Base-by-base conservation (phyloP, 2,329 filamentous ascomycete species). In the Exophiala dermatitidis region DNA sequence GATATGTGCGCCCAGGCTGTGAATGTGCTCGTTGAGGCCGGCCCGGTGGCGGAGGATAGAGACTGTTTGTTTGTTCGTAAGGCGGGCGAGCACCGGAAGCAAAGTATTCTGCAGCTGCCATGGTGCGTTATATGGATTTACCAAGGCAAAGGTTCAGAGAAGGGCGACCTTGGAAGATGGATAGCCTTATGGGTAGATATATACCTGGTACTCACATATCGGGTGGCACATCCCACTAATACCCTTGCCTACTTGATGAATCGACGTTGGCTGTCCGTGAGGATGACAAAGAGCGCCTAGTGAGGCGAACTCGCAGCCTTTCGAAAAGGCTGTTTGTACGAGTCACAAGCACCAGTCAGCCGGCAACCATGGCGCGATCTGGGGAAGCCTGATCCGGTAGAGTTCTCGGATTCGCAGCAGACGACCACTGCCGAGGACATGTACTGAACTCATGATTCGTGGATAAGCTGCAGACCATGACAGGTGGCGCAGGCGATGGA, bases 81-180 rank as follows among this genome's bases (percentile, higher is more conserved):
- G 46, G 44, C 29, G 58, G 56, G 47, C 58, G 52, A 3, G 56
- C 45, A 37, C 38, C 54, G n/a, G 49, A 34, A 7, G 53, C 48
- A 37, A 54, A 62, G 46, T 59, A 63, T n/a, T 61, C 60, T 51
- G 58, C 56, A 30, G 61, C 61, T 53, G 61, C 58, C 61, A 63
- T 62, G 12, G 12, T 41, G 28, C 1, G 10, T 38, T 19, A 19
- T 19, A 19, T 19, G 19, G 19, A 19, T 19, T 19, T 19, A 19
- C 19, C 19, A 19, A 53, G 37, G 4, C 37, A 41, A 26, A 9
- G 28, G n/a, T 9, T 28, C 12, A 41, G 43, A 36, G 26, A 42
- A 30, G n/a, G 9, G 36, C 37, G 33, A 28, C 30, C 45, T 47
- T 10, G 4, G 9, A 8, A 47, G 32, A 19, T 19, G 19, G 19